phyloP scores from a whole-genome alignment of 805 yeast genomes.

The Wickerhamomyces strasburgensis region DNA sequence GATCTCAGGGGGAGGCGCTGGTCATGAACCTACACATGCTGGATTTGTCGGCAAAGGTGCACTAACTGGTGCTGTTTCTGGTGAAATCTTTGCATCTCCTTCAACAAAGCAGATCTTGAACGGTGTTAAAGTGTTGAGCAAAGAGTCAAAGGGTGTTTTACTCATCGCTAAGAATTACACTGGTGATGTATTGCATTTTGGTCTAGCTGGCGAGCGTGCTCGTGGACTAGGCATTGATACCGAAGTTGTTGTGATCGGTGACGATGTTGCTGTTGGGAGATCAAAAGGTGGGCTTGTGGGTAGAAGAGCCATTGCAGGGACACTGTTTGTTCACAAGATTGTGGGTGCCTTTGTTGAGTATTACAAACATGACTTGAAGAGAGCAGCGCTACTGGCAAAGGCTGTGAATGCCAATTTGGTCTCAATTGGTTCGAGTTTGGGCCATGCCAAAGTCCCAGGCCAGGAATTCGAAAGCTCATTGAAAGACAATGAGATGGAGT shows the following conservation, averaged over 20 bases:
- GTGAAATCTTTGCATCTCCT: conserved; percentile 92
- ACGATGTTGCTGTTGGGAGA: conserved; percentile 93
- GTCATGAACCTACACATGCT: conserved; percentile 93
- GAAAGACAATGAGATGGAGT: conserved; percentile 63
- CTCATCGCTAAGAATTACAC: conserved; percentile 88
- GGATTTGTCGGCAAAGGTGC: conserved; percentile 86
- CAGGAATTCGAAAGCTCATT: conserved; percentile 52
- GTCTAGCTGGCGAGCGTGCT: conserved; percentile 85
- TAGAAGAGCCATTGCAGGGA: conserved; percentile 91
- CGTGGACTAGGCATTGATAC: conserved; percentile 68
- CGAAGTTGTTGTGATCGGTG: conserved; percentile 75
- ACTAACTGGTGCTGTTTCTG: conserved; percentile 84
- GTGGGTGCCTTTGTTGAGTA: conserved; percentile 68
- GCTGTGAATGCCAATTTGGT: conserved; percentile 62
- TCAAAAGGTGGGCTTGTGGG: conserved; percentile 89
- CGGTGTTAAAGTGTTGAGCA: conserved; percentile 42
- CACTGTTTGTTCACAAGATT: conserved; percentile 78
- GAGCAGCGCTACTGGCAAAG: conserved; percentile 55
- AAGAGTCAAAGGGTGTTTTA: conserved; percentile 56
- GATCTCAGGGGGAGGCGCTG: conserved; percentile 91
- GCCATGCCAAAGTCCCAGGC: conserved; percentile 88
- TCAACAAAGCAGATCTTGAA: conserved; percentile 83
- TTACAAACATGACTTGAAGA: conserved; percentile 37
- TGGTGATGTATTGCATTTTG: conserved; percentile 91
- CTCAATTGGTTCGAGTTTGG: conserved; percentile 86